Percentiles rank a stretch among this genome's conserved stretches.
These are phyloP conservation scores for Pseudogymnoascus sp. DNA, from an alignment of 2,329 filamentous ascomycete species.

Conservation along the genomic window DNA sequence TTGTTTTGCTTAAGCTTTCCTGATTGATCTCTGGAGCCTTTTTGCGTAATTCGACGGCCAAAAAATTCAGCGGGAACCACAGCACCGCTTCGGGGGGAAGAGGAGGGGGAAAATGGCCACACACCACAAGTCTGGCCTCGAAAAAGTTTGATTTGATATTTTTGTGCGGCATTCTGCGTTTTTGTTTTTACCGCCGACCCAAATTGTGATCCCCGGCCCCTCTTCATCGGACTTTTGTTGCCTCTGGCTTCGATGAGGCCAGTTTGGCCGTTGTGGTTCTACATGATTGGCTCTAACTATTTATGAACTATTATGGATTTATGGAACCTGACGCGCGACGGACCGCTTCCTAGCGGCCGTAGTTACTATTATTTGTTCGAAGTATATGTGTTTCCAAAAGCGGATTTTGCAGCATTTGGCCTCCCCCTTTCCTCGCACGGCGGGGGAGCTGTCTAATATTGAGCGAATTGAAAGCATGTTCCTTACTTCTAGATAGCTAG, in stretches of 20 bases:
- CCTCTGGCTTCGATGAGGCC: background rate
- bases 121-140: background rate
- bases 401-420: conserved; percentile 1
- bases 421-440: background rate
- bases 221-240: background rate
- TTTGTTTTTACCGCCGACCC: background rate
- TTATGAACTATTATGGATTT: background rate
- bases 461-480: conserved; percentile 2
- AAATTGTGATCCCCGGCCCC: background rate
- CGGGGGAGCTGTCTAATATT: background rate
- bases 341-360: conserved; percentile 1
- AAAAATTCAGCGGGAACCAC: background rate
- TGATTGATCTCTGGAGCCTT: background rate
- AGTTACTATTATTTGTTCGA: conserved; percentile 1
- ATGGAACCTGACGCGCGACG: background rate
- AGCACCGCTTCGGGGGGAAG: background rate
- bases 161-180: background rate
- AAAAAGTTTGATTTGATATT: background rate
- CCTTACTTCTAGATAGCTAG: background rate
- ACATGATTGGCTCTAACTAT: background rate
- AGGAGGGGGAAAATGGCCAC: background rate
- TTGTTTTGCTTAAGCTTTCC: background rate
- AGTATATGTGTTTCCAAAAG: background rate
- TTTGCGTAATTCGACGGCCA: background rate
- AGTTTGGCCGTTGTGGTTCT: background rate